Base-by-base conservation (phyloP, 352 stramenopile genomes). In the Pythium sp. region DNA sequence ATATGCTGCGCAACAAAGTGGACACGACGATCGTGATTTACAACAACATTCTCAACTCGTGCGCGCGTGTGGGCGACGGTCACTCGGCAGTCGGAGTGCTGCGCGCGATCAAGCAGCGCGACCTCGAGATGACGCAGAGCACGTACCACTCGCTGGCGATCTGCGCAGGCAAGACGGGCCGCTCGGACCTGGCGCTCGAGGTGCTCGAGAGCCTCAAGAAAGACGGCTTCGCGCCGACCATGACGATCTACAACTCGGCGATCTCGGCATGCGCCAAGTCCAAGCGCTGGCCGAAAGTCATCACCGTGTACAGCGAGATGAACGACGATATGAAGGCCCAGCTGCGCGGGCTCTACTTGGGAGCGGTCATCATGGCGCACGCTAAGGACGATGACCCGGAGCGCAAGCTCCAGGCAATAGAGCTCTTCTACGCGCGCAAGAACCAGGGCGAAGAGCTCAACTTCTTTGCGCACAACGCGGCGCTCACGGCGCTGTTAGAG, bases 21-120 rank as follows among this genome's bases (percentile, higher is more conserved):
- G 81, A 94, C 8, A 75, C 85, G 18, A 84, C 76, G 26, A 90
- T 92, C 51, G 71, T 95, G 32, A 92, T 90, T 63, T 93, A 92
- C 81, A 95, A 95, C 72, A 95, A 80, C 66, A 90, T 95, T 34
- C 77, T 95, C 56, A 93, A 94, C 73, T 92, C 82, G 64, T 95
- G 87, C 51, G 87, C 84, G 20, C 84, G 86, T 32, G 78, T 88
- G 5, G 79, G 72, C 5, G 87, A 95, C 65, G 83, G 82, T 20
- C 80, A 92, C 46, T 92, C 85, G 58, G 83, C 87, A 1, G 38
- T 90, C 5, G 85, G 80, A 7, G 82, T 95, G 49, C 65, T 93
- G 63, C 80, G 78, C 4, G 83, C 84, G 20, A 91, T 92, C 60
- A 80, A 73, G 9, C 73, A 94, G 69, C 79, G 74, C 2, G 62